These are phyloP conservation scores for Lachnellula cervina DNA, from an alignment of 2,329 filamentous ascomycete species.

Conservation along the genomic window DNA sequence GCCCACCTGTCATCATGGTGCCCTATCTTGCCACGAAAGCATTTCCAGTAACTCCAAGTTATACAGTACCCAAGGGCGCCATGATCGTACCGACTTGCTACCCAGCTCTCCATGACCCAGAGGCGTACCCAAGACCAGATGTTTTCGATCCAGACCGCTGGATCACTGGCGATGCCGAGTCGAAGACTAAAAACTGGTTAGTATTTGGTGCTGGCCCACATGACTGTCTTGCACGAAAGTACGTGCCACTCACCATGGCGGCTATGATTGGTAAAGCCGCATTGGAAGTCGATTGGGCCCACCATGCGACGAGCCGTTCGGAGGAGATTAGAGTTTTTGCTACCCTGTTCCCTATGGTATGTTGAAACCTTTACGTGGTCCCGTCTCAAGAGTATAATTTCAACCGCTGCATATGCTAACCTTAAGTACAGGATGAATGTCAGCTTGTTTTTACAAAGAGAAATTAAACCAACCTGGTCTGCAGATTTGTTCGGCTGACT, in stretches of 20 bases:
- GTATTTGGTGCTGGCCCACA: conserved; percentile 49
- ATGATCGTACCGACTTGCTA: conserved; percentile 49
- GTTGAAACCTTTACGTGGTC: conserved; percentile 28
- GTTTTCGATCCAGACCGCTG: conserved; percentile 47
- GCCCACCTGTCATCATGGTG: conserved; percentile 51
- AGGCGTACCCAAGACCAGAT: conserved; percentile 43
- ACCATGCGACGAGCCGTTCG: conserved; percentile 43
- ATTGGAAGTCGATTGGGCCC: conserved; percentile 46
- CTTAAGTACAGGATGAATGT: too few relatives aligned
- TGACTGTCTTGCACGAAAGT: conserved; percentile 45
- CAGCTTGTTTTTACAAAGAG: too few relatives aligned
- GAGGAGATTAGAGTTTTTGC: conserved; percentile 76
- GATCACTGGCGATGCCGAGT: conserved; percentile 46
- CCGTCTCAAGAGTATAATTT: too few relatives aligned
- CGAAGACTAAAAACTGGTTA: conserved; percentile 49
- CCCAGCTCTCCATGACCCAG: conserved; percentile 46
- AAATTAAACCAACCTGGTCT: too few relatives aligned
- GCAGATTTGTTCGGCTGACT: too few relatives aligned
- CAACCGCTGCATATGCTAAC: too few relatives aligned
- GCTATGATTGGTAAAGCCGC: conserved; percentile 49
- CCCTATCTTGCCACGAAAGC: conserved; percentile 45
- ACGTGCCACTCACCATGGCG: conserved; percentile 47
- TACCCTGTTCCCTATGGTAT: conserved; percentile 90
- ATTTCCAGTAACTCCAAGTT: conserved; percentile 43
- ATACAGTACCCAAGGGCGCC: conserved; percentile 46